Conservation (phyloP, 2,329 filamentous ascomycete species). For the Epicoccum nigrum region DNA sequence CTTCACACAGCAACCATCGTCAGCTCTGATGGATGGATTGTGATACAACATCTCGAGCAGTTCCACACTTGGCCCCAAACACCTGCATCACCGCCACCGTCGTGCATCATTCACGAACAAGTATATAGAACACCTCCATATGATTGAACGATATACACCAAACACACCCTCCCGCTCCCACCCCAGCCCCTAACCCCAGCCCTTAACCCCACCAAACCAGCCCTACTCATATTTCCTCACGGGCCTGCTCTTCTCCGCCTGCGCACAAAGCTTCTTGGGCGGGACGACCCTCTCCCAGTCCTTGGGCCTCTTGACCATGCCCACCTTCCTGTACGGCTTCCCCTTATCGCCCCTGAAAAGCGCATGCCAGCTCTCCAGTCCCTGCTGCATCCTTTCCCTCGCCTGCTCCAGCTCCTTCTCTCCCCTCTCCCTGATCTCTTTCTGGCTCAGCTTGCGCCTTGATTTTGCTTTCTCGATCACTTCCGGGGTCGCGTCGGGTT, state of each 20-base stretch:
- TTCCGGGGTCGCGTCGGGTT: slow-evolving; percentile 26
- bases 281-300: slow-evolving; percentile 66
- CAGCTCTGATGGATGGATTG: no score
- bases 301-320: slow-evolving; percentile 69
- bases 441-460: slow-evolving; percentile 29
- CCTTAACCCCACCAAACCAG: no score
- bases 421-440: slow-evolving; percentile 57
- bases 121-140: no score
- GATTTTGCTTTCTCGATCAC: slow-evolving; percentile 37
- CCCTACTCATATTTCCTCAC: slow-evolving; percentile 50
- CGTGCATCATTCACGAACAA: no score
- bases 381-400: slow-evolving; percentile 66
- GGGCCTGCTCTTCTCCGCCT: slow-evolving; percentile 71
- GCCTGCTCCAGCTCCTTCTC: slow-evolving; percentile 71
- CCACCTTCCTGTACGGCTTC: slow-evolving; percentile 81
- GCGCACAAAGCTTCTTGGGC: slow-evolving; percentile 70
- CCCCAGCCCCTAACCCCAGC: no score
- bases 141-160: neutral
- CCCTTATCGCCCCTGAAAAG: slow-evolving; percentile 75
- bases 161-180: no score
- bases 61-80: no score
- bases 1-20: no score
- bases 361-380: slow-evolving; percentile 78
- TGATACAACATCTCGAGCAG: no score
- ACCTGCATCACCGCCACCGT: no score